Conservation (phyloP, 75 land plant genomes). For the Selaginella moellendorffii region DNA sequence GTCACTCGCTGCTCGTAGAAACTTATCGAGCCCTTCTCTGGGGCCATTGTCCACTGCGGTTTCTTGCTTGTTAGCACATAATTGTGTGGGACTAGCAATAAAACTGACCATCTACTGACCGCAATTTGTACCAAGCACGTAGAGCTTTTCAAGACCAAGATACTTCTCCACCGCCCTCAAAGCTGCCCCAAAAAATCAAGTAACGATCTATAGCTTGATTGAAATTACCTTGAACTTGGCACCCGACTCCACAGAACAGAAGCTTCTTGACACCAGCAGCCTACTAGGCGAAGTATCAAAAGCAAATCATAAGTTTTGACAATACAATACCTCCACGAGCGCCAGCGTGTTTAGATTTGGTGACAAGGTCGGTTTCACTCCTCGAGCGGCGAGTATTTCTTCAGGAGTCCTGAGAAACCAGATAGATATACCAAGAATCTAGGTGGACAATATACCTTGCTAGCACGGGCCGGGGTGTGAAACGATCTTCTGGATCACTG, state of each 20-base stretch:
- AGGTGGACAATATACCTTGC: conserved; percentile 44
- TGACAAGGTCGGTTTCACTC: conserved; percentile 94
- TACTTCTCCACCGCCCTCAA: conserved; percentile 73
- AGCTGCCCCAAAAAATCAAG: conserved; percentile 38
- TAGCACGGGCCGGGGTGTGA: conserved; percentile 68
- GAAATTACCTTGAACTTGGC: conserved; percentile 89
- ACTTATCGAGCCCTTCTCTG: conserved; percentile 83
- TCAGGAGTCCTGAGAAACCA: conserved; percentile 52
- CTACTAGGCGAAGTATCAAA: conserved; percentile 21
- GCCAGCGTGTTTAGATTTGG: conserved; percentile 95
- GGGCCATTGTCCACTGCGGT: conserved; percentile 84
- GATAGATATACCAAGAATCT: neutral
- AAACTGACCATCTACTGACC: conserved; percentile 35
- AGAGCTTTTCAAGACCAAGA: conserved; percentile 82
- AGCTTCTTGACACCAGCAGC: conserved; percentile 97
- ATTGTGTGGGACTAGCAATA: neutral
- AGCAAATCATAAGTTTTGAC: neutral
- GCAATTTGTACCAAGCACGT: conserved; percentile 95
- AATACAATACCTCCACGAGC: conserved; percentile 58
- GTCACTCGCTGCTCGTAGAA: conserved; percentile 83
- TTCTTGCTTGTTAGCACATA: neutral
- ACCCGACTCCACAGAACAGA: conserved; percentile 97
- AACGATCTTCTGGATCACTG: conserved; percentile 91
- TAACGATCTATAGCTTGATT: neutral
- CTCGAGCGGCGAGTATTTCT: conserved; percentile 81